phyloP scores from a whole-genome alignment of 139 green algal genomes.

The Eudorina sp. region DNA sequence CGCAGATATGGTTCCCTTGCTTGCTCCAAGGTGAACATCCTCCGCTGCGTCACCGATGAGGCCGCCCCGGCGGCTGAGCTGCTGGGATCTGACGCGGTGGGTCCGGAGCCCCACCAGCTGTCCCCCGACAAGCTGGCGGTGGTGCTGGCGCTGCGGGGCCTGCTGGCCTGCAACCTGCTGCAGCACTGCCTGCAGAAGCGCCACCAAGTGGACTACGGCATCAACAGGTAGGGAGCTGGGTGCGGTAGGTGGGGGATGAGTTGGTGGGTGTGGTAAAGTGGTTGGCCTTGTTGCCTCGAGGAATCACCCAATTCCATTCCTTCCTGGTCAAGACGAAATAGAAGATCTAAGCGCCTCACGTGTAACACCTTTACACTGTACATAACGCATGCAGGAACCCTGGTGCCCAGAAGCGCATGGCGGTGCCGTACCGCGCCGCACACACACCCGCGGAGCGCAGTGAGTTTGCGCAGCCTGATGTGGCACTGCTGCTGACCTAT shows the following conservation, averaged over 20 bases:
- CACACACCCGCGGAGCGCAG: conserved; percentile 62
- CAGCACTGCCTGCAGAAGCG: conserved; percentile 68
- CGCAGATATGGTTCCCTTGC: no score
- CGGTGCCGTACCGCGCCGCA: conserved; percentile 65
- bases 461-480: conserved; percentile 73
- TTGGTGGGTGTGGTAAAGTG: no score
- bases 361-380: no score
- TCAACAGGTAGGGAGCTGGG: conserved; percentile 59
- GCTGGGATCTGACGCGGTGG: neutral
- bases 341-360: no score
- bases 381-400: no score
- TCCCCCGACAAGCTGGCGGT: conserved; percentile 42
- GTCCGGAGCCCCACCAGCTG: neutral
- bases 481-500: conserved; percentile 62
- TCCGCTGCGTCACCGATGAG: neutral
- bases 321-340: no score
- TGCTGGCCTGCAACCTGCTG: conserved; percentile 66
- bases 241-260: no score
- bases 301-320: no score
- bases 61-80: neutral
- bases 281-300: no score
- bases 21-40: no score
- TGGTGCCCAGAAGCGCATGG: conserved; percentile 59
- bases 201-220: conserved; percentile 61
- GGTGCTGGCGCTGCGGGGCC: conserved; percentile 66